These are phyloP conservation scores for Naganishia friedmannii DNA, from an alignment of 768 basidiomycete species.

Conservation along the genomic window DNA sequence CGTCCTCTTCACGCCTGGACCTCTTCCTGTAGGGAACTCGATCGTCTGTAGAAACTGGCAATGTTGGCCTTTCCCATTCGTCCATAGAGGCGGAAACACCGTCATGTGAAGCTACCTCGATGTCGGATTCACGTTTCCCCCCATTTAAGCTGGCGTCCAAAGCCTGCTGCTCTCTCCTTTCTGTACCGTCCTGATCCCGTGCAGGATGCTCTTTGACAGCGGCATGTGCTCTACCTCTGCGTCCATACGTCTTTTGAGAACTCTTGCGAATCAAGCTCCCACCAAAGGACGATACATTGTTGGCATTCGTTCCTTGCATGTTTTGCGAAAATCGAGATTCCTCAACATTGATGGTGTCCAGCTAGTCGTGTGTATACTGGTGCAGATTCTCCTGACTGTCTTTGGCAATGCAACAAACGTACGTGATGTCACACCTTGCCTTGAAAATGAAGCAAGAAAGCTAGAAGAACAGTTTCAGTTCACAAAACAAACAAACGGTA, in stretches of 20 bases:
- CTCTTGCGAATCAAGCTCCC: slow-evolving; percentile 1
- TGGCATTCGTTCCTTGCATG: slow-evolving; percentile 2
- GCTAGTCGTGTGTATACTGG: no score
- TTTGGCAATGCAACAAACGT: no score
- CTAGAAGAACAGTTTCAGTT: no score
- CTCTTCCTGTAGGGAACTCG: background rate
- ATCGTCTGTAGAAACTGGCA: background rate
- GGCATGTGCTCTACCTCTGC: slow-evolving; percentile 3
- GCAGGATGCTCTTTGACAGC: background rate
- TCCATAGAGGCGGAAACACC: background rate
- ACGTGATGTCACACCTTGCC: no score
- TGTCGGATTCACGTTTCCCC: background rate
- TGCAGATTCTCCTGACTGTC: no score
- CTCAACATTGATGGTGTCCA: background rate
- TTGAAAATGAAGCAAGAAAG: no score
- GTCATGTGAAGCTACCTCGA: background rate
- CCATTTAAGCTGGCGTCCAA: background rate
- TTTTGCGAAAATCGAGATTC: background rate
- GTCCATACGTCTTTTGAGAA: slow-evolving; percentile 18
- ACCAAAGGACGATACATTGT: background rate
- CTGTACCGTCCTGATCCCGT: background rate
- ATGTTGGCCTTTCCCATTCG: background rate
- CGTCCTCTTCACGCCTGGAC: background rate
- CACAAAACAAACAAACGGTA: no score
- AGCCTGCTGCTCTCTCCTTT: background rate